phyloP scores from a whole-genome alignment of 2,329 filamentous ascomycete genomes.

The Colletotrichum sp. region DNA sequence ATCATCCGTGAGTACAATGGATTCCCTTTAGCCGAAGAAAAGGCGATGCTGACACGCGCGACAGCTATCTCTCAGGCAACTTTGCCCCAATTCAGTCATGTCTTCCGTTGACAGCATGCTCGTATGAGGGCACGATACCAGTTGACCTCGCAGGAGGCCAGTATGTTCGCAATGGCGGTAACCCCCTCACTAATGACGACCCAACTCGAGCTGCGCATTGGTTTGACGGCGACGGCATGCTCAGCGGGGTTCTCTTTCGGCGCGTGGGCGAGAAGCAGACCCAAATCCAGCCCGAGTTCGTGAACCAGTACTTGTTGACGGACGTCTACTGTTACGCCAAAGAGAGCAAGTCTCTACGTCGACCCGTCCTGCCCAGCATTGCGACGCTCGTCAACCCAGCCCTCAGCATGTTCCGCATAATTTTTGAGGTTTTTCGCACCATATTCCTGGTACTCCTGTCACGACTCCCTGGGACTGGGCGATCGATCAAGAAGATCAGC shows the following conservation, averaged over 20 bases:
- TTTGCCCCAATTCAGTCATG: constrained; percentile 69
- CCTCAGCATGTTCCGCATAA: constrained; percentile 53
- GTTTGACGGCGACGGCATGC: constrained; percentile 80
- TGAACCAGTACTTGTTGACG: constrained; percentile 73
- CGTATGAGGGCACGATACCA: constrained; percentile 64
- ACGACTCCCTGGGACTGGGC: constrained; percentile 58
- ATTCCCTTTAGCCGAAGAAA: not conserved
- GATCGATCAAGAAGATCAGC: constrained; percentile 68
- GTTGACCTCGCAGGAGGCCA: constrained; percentile 70
- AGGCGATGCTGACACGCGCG: not conserved
- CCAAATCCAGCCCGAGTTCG: constrained; percentile 64
- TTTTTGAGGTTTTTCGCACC: constrained; percentile 59
- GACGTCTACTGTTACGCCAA: constrained; percentile 65
- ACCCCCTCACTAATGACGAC: constrained; percentile 67
- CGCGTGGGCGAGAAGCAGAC: constrained; percentile 36
- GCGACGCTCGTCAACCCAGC: constrained; percentile 68
- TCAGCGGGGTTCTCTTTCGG: constrained; percentile 68
- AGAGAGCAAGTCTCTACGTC: constrained; percentile 48
- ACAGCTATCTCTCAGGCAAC: constrained; percentile 66
- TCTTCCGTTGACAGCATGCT: constrained; percentile 60
- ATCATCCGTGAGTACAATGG: constrained; percentile 8
- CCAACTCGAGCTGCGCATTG: constrained; percentile 69
- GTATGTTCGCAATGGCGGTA: constrained; percentile 76
- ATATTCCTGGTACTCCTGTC: constrained; percentile 63
- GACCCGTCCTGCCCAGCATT: constrained; percentile 71